phyloP scores from a whole-genome alignment of 2,329 filamentous ascomycete species.

The Aquanectria penicillioides region DNA sequence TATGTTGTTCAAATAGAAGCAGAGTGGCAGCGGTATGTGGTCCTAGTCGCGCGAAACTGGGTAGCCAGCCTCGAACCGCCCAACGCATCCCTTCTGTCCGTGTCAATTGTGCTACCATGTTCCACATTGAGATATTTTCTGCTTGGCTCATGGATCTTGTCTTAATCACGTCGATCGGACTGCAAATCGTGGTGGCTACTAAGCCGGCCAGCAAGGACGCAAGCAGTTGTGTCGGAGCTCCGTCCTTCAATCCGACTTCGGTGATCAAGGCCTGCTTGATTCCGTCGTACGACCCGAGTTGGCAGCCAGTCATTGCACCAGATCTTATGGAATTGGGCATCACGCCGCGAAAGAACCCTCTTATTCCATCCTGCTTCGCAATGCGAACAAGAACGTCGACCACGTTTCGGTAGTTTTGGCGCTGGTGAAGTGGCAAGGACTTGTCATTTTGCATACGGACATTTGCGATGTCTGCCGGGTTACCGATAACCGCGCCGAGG shows the following conservation, averaged over 20 bases:
- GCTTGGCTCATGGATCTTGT: constrained; percentile 20
- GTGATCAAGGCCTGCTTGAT: constrained; percentile 19
- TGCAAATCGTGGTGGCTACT: constrained; percentile 26
- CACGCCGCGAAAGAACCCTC: constrained; percentile 17
- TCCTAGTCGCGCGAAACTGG: constrained; percentile 20
- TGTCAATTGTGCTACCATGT: constrained; percentile 13
- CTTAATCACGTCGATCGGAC: constrained; percentile 27
- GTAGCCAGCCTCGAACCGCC: constrained; percentile 25
- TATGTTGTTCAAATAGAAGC: constrained; percentile 22
- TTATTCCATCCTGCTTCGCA: constrained; percentile 14
- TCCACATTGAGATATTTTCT: not conserved
- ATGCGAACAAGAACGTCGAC: constrained; percentile 24
- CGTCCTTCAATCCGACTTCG: constrained; percentile 4
- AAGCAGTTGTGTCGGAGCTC: constrained; percentile 13
- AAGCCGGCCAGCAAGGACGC: constrained; percentile 21
- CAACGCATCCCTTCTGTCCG: constrained; percentile 21
- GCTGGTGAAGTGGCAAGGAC: constrained; percentile 6
- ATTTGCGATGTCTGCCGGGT: constrained; percentile 23
- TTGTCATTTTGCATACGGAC: constrained; percentile 29
- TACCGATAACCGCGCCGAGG: constrained; percentile 17
- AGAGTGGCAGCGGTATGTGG: constrained; percentile 24
- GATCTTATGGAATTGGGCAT: constrained; percentile 20
- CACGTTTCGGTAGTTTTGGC: constrained; percentile 23
- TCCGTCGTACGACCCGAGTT: constrained; percentile 21
- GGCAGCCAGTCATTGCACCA: constrained; percentile 19